Evolutionary conservation across 345 rosid genomes (phyloP).

Genomic region (Melaleuca quinquenervia): DNA sequence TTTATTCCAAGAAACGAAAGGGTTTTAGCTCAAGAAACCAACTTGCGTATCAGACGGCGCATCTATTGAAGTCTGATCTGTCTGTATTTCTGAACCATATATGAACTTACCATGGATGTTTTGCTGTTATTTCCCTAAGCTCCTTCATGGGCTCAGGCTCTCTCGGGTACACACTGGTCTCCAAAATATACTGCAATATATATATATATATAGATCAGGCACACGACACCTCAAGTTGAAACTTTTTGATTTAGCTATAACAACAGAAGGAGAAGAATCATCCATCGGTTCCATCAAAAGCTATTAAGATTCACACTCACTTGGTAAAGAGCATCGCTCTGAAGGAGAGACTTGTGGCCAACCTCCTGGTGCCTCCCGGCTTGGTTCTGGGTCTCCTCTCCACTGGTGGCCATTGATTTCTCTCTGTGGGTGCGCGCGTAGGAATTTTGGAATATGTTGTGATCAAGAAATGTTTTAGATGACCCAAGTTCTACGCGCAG

Average conservation of each 20-base stretch:
- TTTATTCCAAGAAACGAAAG: background rate
- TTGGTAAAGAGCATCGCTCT: constrained; percentile 92
- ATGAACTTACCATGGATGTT: constrained; percentile 71
- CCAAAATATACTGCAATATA: constrained; percentile 65
- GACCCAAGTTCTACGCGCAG: background rate
- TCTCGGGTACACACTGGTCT: constrained; percentile 95
- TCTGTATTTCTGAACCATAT: background rate
- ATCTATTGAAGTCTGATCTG: background rate
- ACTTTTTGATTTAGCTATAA: background rate
- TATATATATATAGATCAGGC: background rate
- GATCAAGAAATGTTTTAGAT: background rate
- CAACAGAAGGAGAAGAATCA: background rate
- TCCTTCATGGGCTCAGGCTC: constrained; percentile 97
- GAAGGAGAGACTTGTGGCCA: constrained; percentile 92
- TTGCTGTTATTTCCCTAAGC: constrained; percentile 84
- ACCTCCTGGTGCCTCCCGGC: constrained; percentile 74
- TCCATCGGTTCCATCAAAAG: background rate
- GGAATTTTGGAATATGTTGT: background rate
- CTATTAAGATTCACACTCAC: constrained; percentile 8
- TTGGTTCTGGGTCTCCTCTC: constrained; percentile 46
- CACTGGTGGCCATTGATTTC: constrained; percentile 35
- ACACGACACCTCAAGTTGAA: background rate
- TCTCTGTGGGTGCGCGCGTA: background rate
- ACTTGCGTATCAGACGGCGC: background rate
- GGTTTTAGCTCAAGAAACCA: background rate